A percentile compares a stretch with the other conserved stretches of the same genome.
phyloP scores from a whole-genome alignment of 1,139 yeast species.

The Pichia sp. region DNA sequence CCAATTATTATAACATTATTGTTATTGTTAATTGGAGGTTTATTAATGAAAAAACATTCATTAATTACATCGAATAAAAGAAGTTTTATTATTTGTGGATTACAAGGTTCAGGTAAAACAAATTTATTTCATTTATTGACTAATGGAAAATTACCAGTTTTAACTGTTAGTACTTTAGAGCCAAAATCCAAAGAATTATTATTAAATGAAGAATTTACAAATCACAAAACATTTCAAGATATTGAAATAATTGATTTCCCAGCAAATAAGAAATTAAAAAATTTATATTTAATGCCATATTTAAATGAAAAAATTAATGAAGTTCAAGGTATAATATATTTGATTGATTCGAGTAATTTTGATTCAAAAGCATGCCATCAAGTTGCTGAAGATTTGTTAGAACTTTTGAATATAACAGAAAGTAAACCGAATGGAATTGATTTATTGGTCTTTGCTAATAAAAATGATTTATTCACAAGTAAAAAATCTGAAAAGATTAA shows the following conservation, averaged over 20 bases:
- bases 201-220: constrained; percentile 19
- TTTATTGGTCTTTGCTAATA: constrained; percentile 72
- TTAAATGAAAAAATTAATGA: constrained; percentile 38
- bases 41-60: constrained; percentile 19
- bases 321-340: constrained; percentile 60
- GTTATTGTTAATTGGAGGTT: constrained; percentile 20
- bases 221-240: constrained; percentile 27
- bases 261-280: constrained; percentile 71
- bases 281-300: constrained; percentile 35
- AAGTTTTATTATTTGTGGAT: constrained; percentile 67
- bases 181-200: constrained; percentile 34
- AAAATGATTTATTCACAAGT: constrained; percentile 76
- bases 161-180: constrained; percentile 42
- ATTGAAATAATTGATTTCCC: constrained; percentile 72
- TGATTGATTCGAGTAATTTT: constrained; percentile 57
- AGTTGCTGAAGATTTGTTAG: constrained; percentile 50
- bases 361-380: constrained; percentile 38
- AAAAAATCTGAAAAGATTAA: constrained; percentile 60
- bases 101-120: constrained; percentile 72
- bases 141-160: constrained; percentile 24
- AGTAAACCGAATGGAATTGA: constrained; percentile 59
- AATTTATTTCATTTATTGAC: constrained; percentile 42
- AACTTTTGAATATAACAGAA: constrained; percentile 53
- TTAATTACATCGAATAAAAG: constrained; percentile 32
- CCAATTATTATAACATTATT: constrained; percentile 22